Conservation (phyloP, 495 filamentous ascomycete genomes). For the Penicillium odoratum region DNA sequence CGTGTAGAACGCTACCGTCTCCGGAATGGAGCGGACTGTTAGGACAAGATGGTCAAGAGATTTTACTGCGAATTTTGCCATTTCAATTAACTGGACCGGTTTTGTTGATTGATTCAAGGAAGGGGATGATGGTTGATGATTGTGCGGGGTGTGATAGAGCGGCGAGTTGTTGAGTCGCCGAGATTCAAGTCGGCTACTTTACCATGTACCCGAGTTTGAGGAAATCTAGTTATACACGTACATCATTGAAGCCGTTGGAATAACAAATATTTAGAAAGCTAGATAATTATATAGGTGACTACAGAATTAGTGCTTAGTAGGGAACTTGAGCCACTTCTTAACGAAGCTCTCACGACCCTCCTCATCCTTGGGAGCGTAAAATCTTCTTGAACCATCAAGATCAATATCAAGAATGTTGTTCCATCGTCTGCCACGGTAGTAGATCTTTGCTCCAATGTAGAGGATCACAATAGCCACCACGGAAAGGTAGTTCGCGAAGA, state of each 20-base stretch:
- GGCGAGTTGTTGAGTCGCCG: not conserved
- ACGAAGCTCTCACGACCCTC: slow-evolving; percentile 4
- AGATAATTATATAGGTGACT: not conserved
- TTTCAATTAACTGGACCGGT: not conserved
- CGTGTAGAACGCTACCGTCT: slow-evolving; percentile 50
- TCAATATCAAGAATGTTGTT: slow-evolving; percentile 30
- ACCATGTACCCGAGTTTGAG: not conserved
- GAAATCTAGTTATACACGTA: no score
- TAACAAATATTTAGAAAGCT: not conserved
- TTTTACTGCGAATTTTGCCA: slow-evolving; percentile 34
- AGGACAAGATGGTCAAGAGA: slow-evolving; percentile 56
- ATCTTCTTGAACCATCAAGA: slow-evolving; percentile 26
- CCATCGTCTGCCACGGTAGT: slow-evolving; percentile 32
- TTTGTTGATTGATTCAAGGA: not conserved
- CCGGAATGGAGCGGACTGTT: slow-evolving; percentile 47
- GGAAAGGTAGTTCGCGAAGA: slow-evolving; percentile 31
- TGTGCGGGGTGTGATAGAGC: not conserved
- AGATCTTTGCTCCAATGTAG: slow-evolving; percentile 21
- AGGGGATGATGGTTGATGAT: not conserved
- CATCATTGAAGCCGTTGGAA: no score
- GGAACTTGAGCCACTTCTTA: slow-evolving; percentile 6
- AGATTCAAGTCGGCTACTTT: not conserved
- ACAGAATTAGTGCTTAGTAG: slow-evolving; percentile 1
- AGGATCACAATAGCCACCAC: slow-evolving; percentile 26
- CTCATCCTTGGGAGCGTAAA: slow-evolving; percentile 13